A percentile compares a stretch with the other conserved stretches of the same genome.
These are phyloP conservation scores for Sisymbrium altissimum DNA, from an alignment of 345 rosid genomes.

Conservation along the genomic window DNA sequence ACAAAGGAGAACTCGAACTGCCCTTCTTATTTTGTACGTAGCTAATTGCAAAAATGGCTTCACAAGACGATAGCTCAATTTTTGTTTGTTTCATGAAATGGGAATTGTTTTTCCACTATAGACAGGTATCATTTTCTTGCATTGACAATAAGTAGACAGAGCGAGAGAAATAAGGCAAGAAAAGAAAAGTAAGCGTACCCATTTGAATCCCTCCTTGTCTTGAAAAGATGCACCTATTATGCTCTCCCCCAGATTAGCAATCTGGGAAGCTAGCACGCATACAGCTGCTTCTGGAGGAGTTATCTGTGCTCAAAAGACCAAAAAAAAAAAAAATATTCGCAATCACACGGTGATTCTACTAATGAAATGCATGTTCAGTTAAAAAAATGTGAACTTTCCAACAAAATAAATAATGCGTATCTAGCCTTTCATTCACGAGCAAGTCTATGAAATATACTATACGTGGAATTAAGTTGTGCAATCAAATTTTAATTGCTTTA, in stretches of 20 bases:
- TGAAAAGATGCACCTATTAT: slow-evolving; percentile 82
- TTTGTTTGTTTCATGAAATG: background rate
- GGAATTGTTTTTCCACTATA: background rate
- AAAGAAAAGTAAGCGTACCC: slow-evolving; percentile 49
- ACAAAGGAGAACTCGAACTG: background rate
- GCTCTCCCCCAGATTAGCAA: slow-evolving; percentile 94
- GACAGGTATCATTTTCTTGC: background rate
- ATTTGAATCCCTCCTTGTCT: slow-evolving; percentile 80
- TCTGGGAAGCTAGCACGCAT: slow-evolving; percentile 88
- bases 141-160: background rate
- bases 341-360: background rate
- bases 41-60: background rate
- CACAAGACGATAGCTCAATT: background rate
- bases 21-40: background rate
- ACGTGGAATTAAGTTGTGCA: background rate
- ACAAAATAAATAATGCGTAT: background rate
- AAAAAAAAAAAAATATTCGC: background rate
- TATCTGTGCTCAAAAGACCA: slow-evolving; percentile 44
- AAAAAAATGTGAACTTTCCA: background rate
- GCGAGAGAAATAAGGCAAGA: background rate
- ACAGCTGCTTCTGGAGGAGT: slow-evolving; percentile 61
- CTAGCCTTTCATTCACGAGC: background rate
- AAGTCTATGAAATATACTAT: background rate
- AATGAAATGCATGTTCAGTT: background rate
- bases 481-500: background rate